Evolutionary conservation across 106 monocot genomes (phyloP), one percentile per base, ranked within the genome.

Genomic region (Phalaenopsis equestris): DNA sequence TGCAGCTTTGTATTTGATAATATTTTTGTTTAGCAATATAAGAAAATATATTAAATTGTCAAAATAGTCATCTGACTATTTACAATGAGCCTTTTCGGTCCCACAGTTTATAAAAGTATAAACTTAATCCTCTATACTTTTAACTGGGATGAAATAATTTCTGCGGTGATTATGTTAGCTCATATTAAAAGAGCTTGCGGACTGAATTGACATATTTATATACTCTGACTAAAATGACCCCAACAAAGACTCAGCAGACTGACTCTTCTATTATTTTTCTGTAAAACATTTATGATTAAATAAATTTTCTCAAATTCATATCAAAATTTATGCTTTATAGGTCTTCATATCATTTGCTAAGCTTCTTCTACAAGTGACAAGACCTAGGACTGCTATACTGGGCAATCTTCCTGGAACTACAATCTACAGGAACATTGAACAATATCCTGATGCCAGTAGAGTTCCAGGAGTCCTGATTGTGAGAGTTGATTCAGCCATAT

Each of bases 401-500:
- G 91, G 91, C 3, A 84, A 91, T 84, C 84, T 91, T 83, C 86
- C 88, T 42, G 47, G 86, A 72, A 91, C 91, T 41, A 79, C 46
- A 46, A 75, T 91, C 70, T 91, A 91, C 55, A 82, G 91, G 72
- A 91, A 91, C 75, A 84, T 86, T 38, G 82, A 88, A 21, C 91
- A 91, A 56, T 91, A 91, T 38, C 90, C 90, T 24, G 88, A 91
- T 7, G 88, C 85, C 56, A 84, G 48, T 8, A 84, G 70, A 82
- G 82, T 88, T 75, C 81, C 84, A 38, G 86, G 91, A 75, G 75
- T 86, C 7, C 73, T 91, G 12, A 72, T 88, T 75, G 88, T 88
- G 65, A 88, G 91, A 83, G 84, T 91, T 52, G 91, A 91, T 84
- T 91, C 91, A 19, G 88, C 91, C 76, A 86, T 91, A 72, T 91